phyloP scores from a whole-genome alignment of 306 rosid species.

The Quercus robur region DNA sequence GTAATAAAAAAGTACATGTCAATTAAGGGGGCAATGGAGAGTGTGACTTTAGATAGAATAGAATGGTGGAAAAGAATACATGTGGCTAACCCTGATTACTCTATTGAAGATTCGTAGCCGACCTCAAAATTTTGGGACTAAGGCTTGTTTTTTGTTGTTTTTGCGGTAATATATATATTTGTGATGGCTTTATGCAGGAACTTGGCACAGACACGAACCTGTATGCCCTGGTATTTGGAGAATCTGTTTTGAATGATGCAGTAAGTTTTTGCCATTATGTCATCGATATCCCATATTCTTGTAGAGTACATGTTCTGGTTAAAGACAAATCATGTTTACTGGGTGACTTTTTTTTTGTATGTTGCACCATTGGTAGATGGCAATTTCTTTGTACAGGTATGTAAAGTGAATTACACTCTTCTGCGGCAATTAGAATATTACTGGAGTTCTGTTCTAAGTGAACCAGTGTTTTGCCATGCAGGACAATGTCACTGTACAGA shows the following conservation, averaged over 20 bases:
- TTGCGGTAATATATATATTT: neutral
- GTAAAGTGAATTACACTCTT: constrained; percentile 14
- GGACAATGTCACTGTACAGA: constrained; percentile 86
- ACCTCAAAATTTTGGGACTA: too few relatives aligned
- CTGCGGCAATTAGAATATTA: constrained; percentile 1
- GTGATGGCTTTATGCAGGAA: constrained; percentile 51
- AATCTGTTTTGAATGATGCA: constrained; percentile 96
- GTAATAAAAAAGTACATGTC: too few relatives aligned
- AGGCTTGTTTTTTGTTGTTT: too few relatives aligned
- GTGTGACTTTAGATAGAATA: too few relatives aligned
- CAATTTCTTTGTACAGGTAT: constrained; percentile 97
- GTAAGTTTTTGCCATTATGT: constrained; percentile 48
- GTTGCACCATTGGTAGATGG: constrained; percentile 66
- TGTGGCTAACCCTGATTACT: too few relatives aligned
- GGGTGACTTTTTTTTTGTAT: constrained; percentile 6
- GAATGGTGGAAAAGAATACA: too few relatives aligned
- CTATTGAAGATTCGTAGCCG: too few relatives aligned
- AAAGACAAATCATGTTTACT: constrained; percentile 22
- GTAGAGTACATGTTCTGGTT: constrained; percentile 18
- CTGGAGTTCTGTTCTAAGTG: constrained; percentile 26
- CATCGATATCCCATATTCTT: constrained; percentile 6
- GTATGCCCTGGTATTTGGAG: constrained; percentile 98
- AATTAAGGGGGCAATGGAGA: too few relatives aligned
- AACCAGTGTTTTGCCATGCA: constrained; percentile 28
- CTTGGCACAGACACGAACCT: constrained; percentile 90